Conservation (phyloP, 768 basidiomycete species). For the Termitomyces bulborhizus region DNA sequence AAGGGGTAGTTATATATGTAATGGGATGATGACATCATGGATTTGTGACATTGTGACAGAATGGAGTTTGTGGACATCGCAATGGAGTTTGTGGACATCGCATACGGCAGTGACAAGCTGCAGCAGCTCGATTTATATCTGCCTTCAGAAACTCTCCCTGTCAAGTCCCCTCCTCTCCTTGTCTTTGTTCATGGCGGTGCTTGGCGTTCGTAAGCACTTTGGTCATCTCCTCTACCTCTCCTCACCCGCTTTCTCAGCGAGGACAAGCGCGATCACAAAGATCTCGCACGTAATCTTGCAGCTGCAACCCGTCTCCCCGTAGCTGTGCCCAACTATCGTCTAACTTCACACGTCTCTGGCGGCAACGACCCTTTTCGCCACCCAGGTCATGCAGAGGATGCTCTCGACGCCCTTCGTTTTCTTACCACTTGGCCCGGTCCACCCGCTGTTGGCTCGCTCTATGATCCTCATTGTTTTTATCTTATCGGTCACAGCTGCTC, state of each 20-base stretch:
- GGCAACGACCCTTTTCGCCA: conserved; percentile 42
- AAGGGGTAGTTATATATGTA: not conserved
- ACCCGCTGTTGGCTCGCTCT: conserved; percentile 16
- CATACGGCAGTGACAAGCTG: conserved; percentile 33
- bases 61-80: conserved; percentile 30
- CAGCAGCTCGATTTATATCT: conserved; percentile 55
- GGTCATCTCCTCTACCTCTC: not conserved
- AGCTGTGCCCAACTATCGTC: conserved; percentile 72
- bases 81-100: conserved; percentile 27
- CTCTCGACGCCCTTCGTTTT: conserved; percentile 56
- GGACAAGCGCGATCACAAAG: conserved; percentile 58
- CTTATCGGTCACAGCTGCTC: conserved; percentile 78
- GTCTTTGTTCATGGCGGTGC: conserved; percentile 83
- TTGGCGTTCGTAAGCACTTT: conserved; percentile 60
- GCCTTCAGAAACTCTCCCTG: conserved; percentile 15
- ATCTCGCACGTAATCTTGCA: conserved; percentile 49
- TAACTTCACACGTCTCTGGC: conserved; percentile 43
- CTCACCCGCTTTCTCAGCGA: conserved; percentile 38
- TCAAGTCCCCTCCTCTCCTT: conserved; percentile 26
- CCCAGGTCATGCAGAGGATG: conserved; percentile 66
- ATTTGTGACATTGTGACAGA: conserved; percentile 1
- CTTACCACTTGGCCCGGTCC: conserved; percentile 42
- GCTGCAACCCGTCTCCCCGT: conserved; percentile 47
- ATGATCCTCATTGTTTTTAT: conserved; percentile 39
- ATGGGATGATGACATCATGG: conserved; percentile 11